phyloP scores from a whole-genome alignment of 1,284 basidiomycete species.

The Cryptococcus hybrid region DNA sequence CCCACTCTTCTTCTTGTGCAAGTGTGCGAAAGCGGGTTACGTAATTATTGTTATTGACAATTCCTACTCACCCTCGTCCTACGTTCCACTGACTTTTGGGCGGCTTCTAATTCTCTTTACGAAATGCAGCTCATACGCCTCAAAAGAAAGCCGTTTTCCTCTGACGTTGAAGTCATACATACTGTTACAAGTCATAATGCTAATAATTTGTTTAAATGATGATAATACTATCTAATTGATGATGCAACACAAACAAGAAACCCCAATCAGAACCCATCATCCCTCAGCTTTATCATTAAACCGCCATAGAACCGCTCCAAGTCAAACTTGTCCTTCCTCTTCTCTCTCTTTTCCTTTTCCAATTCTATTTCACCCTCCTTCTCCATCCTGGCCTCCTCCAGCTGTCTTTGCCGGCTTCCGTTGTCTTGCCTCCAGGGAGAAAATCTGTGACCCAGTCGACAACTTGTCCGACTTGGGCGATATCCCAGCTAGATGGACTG shows the following conservation, averaged over 20 bases:
- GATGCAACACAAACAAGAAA: too few species aligned
- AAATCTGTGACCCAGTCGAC: constrained; percentile 50
- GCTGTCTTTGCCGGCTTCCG: constrained; percentile 37
- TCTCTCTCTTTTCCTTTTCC: constrained; percentile 17
- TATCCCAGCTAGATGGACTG: constrained; percentile 29
- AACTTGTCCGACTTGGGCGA: constrained; percentile 48
- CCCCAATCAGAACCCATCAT: constrained; percentile 42
- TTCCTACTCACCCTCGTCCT: too few species aligned
- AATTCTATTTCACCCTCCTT: constrained; percentile 21
- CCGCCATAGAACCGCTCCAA: constrained; percentile 50
- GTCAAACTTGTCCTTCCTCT: constrained; percentile 48
- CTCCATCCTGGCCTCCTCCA: constrained; percentile 41
- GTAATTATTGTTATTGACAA: too few species aligned
- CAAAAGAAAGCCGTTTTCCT: too few species aligned
- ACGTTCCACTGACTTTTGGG: too few species aligned
- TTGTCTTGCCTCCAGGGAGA: constrained; percentile 32
- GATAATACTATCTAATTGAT: too few species aligned
- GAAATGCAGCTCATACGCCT: too few species aligned
- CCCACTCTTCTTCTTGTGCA: too few species aligned
- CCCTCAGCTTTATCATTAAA: constrained; percentile 48
- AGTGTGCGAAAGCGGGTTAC: too few species aligned
- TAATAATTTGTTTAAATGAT: neutral
- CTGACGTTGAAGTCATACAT: neutral
- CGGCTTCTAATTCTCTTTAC: too few species aligned
- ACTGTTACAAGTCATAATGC: neutral